These are phyloP conservation scores for Pezicula neosporulosa DNA, from an alignment of 2,329 filamentous ascomycete genomes.

Conservation along the genomic window DNA sequence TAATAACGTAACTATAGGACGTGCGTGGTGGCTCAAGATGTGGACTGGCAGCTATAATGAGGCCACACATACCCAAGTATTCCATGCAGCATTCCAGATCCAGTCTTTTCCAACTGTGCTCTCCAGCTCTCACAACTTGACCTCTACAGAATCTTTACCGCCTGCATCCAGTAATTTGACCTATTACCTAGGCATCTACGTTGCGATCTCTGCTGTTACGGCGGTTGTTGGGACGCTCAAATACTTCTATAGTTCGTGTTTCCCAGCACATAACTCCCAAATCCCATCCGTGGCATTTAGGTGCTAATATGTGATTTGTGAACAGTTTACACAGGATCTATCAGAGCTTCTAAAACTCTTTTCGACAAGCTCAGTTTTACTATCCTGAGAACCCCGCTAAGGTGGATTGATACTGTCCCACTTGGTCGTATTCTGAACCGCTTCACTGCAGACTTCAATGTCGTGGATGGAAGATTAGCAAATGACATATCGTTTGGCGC, in stretches of 20 bases:
- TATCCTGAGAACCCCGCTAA: slow-evolving; percentile 68
- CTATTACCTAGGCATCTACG: slow-evolving; percentile 68
- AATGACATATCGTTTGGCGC: slow-evolving; percentile 59
- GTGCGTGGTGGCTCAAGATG: slow-evolving; percentile 61
- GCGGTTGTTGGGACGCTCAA: slow-evolving; percentile 58
- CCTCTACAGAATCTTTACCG: neutral
- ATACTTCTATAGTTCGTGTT: slow-evolving; percentile 46
- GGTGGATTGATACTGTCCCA: slow-evolving; percentile 79
- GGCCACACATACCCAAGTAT: slow-evolving; percentile 13
- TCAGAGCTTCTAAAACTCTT: slow-evolving; percentile 64
- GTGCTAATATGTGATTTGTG: too few relatives aligned
- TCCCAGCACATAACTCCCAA: too few relatives aligned
- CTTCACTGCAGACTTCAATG: slow-evolving; percentile 74
- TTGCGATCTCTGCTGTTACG: slow-evolving; percentile 53
- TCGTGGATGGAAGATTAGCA: slow-evolving; percentile 65
- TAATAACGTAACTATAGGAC: slow-evolving; percentile 30
- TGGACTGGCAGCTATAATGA: slow-evolving; percentile 51
- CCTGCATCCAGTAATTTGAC: slow-evolving; percentile 35
- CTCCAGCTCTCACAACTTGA: neutral
- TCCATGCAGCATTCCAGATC: slow-evolving; percentile 41
- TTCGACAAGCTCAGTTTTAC: slow-evolving; percentile 65
- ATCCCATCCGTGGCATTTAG: too few relatives aligned
- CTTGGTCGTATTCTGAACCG: slow-evolving; percentile 74
- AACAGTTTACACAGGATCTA: slow-evolving; percentile 55
- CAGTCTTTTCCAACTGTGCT: slow-evolving; percentile 31